phyloP scores from a whole-genome alignment of 2,329 filamentous ascomycete species.

The Cordyceps cicadae region DNA sequence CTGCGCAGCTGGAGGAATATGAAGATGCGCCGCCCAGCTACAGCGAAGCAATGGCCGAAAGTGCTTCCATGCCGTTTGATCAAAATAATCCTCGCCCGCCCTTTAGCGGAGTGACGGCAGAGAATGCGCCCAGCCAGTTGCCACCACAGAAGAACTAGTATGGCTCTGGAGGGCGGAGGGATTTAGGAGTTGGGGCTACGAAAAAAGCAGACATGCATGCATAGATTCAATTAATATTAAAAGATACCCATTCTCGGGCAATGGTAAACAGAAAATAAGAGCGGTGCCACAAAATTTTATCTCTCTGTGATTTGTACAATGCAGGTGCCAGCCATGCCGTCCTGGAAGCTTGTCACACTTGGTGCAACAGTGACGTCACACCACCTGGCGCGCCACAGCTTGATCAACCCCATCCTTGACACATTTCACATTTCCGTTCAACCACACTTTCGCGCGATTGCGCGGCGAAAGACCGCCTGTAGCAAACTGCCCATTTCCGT shows the following conservation, averaged over 20 bases:
- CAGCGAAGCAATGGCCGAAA: slow-evolving; percentile 81
- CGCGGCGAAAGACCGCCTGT: neutral
- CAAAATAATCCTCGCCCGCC: slow-evolving; percentile 52
- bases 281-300: neutral
- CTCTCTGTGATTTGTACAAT: no score
- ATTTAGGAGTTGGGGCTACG: neutral
- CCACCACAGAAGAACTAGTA: slow-evolving; percentile 32
- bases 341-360: neutral
- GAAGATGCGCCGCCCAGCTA: slow-evolving; percentile 91
- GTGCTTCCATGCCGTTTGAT: slow-evolving; percentile 61
- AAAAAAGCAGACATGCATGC: neutral
- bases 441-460: neutral
- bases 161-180: neutral
- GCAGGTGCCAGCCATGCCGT: no score
- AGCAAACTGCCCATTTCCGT: neutral
- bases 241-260: slow-evolving; percentile 2
- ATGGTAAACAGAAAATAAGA: no score
- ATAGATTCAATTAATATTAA: slow-evolving; percentile 7
- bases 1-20: slow-evolving; percentile 36
- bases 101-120: slow-evolving; percentile 57
- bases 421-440: neutral
- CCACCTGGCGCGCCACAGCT: neutral
- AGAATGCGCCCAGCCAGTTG: slow-evolving; percentile 48
- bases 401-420: neutral
- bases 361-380: neutral